A percentile compares a stretch with the other conserved stretches of the same genome.
phyloP scores from a whole-genome alignment of 2,329 filamentous ascomycete species.

The Fusarium multiceps region DNA sequence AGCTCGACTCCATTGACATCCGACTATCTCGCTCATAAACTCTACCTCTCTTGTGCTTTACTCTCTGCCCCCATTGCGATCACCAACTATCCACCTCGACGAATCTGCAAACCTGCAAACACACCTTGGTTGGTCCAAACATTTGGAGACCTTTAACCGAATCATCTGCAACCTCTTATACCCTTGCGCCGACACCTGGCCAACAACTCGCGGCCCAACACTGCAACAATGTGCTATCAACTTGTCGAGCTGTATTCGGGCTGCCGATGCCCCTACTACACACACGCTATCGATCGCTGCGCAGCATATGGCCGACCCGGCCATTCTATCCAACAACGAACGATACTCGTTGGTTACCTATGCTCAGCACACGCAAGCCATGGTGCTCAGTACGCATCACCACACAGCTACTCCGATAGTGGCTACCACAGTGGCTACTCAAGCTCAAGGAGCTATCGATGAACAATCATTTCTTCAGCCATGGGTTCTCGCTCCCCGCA shows the following conservation, averaged over 20 bases:
- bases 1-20: slow-evolving; percentile 16
- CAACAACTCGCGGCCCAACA: slow-evolving; percentile 29
- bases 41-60: slow-evolving; percentile 23
- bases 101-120: slow-evolving; percentile 9
- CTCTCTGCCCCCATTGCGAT: slow-evolving; percentile 1
- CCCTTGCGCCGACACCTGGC: slow-evolving; percentile 26
- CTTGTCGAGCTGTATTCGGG: slow-evolving; percentile 86
- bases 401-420: slow-evolving; percentile 63
- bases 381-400: slow-evolving; percentile 54
- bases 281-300: slow-evolving; percentile 87
- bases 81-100: slow-evolving; percentile 7
- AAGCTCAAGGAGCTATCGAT: slow-evolving; percentile 59
- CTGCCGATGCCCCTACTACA: slow-evolving; percentile 89
- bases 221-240: slow-evolving; percentile 81
- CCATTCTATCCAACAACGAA: slow-evolving; percentile 78
- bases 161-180: slow-evolving; percentile 10
- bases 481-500: slow-evolving; percentile 57
- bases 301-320: slow-evolving; percentile 77
- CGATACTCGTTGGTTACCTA: slow-evolving; percentile 84
- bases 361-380: slow-evolving; percentile 61
- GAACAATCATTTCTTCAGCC: slow-evolving; percentile 66
- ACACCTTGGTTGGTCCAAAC: slow-evolving; percentile 13
- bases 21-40: slow-evolving; percentile 7
- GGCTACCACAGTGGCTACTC: slow-evolving; percentile 65
- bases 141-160: slow-evolving; percentile 4